phyloP scores from a whole-genome alignment of 148 eudicot species.

The Chenopodium berlandieri region DNA sequence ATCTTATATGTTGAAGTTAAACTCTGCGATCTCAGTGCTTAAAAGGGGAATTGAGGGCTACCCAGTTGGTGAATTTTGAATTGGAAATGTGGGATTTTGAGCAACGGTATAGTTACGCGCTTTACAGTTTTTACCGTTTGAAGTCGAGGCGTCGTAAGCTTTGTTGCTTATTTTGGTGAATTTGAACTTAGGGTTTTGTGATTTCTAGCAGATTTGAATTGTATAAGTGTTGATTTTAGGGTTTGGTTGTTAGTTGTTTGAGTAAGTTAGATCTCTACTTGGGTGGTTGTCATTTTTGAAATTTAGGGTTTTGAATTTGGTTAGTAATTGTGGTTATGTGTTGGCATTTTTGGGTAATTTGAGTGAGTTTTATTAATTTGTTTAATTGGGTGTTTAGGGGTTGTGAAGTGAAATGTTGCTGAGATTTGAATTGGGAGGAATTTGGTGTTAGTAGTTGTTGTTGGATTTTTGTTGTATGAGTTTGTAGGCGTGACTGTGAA shows the following conservation, averaged over 20 bases:
- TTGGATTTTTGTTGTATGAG: constrained; percentile 28
- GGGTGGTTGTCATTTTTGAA: constrained; percentile 21
- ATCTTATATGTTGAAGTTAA: constrained; percentile 32
- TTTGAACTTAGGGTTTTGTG: constrained; percentile 32
- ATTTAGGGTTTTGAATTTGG: constrained; percentile 38
- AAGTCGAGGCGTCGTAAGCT: constrained; percentile 27
- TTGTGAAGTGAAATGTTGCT: constrained; percentile 13
- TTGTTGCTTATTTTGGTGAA: constrained; percentile 24
- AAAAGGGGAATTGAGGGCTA: constrained; percentile 9
- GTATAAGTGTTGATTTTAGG: constrained; percentile 26
- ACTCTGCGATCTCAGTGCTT: constrained; percentile 28
- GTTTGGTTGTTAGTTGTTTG: constrained; percentile 22
- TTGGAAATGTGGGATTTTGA: constrained; percentile 35
- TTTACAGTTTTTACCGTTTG: constrained; percentile 46
- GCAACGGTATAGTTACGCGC: constrained; percentile 34
- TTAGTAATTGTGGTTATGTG: constrained; percentile 26
- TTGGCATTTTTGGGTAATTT: constrained; percentile 27
- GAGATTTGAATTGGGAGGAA: constrained; percentile 25
- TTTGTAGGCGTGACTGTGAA: constrained; percentile 32
- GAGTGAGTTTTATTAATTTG: constrained; percentile 16
- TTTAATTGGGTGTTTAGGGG: constrained; percentile 22
- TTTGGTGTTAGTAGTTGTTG: constrained; percentile 15
- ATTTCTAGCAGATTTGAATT: constrained; percentile 21
- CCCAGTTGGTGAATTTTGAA: constrained; percentile 31
- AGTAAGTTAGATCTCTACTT: constrained; percentile 32